Evolutionary conservation across 2,329 filamentous ascomycete species (phyloP).

Genomic region (Phaeosphaeriaceae sp.): DNA sequence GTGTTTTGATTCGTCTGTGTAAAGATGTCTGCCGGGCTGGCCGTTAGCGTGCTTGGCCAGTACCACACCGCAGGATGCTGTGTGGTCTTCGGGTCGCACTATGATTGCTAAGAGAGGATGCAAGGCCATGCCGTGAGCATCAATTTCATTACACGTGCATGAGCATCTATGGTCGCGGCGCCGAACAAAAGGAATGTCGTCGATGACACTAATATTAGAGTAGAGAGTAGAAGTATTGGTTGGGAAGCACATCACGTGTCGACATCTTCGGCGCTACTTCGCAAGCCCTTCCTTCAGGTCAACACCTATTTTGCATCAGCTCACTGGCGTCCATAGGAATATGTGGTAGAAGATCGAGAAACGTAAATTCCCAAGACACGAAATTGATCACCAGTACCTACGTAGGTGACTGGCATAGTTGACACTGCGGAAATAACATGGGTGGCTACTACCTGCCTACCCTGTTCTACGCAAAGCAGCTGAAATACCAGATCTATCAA

Average conservation of each 20-base stretch:
- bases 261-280: too few species aligned
- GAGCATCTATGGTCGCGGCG: conserved; percentile 1
- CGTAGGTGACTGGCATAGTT: too few species aligned
- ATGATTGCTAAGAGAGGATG: conserved; percentile 10
- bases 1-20: conserved; percentile 23
- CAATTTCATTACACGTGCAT: not conserved
- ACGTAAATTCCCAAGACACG: too few species aligned
- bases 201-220: not conserved
- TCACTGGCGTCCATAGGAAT: too few species aligned
- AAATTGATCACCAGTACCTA: too few species aligned
- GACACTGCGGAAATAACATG: too few species aligned
- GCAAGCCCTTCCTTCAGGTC: too few species aligned
- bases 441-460: too few species aligned
- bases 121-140: conserved; percentile 1
- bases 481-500: conserved; percentile 5
- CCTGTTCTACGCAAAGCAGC: conserved; percentile 1
- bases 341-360: too few species aligned
- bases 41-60: conserved; percentile 9
- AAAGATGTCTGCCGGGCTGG: not conserved
- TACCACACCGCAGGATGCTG: conserved; percentile 10
- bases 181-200: not conserved
- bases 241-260: too few species aligned
- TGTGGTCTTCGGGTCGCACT: conserved; percentile 9
- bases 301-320: too few species aligned
- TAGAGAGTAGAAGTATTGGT: too few species aligned